Conservation (phyloP, 306 rosid genomes). For the Quercus robur region DNA sequence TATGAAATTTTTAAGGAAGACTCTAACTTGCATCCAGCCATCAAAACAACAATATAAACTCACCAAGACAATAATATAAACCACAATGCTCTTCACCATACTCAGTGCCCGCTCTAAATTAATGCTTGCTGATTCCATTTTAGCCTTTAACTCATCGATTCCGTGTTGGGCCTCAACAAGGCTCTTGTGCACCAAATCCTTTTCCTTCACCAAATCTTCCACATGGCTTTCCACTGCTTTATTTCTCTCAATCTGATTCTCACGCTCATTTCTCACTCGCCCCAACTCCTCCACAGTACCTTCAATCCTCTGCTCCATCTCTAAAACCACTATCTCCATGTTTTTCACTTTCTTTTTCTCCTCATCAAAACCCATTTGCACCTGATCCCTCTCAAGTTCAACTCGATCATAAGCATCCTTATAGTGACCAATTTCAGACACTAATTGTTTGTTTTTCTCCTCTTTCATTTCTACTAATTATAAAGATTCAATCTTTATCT, state of each 20-base stretch:
- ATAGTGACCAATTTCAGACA: conserved; percentile 26
- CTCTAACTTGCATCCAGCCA: too few species aligned
- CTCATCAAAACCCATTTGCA: conserved; percentile 33
- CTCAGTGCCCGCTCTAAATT: conserved; percentile 40
- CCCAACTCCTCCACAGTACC: conserved; percentile 32
- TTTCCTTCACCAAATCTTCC: conserved; percentile 41
- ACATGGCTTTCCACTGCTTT: conserved; percentile 29
- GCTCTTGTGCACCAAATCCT: conserved; percentile 27
- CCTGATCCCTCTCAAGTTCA: conserved; percentile 21
- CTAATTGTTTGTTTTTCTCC: conserved; percentile 33
- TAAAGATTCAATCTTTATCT: too few species aligned
- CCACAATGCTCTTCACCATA: conserved; percentile 58
- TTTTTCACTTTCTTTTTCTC: conserved; percentile 42
- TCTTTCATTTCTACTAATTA: conserved; percentile 11
- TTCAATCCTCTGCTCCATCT: conserved; percentile 31
- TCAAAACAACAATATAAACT: too few species aligned
- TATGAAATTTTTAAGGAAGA: too few species aligned
- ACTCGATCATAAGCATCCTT: conserved; percentile 20
- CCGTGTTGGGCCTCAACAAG: conserved; percentile 28
- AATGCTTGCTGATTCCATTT: conserved; percentile 31
- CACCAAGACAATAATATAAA: too few species aligned
- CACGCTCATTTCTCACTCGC: conserved; percentile 21
- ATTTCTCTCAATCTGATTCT: conserved; percentile 25
- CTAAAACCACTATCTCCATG: conserved; percentile 28
- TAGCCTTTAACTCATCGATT: conserved; percentile 37